A percentile compares a stretch with the other conserved stretches of the same genome.
Evolutionary conservation across 208 protist species (phyloP).

Genomic region (Acanthamoeba castellanii): DNA sequence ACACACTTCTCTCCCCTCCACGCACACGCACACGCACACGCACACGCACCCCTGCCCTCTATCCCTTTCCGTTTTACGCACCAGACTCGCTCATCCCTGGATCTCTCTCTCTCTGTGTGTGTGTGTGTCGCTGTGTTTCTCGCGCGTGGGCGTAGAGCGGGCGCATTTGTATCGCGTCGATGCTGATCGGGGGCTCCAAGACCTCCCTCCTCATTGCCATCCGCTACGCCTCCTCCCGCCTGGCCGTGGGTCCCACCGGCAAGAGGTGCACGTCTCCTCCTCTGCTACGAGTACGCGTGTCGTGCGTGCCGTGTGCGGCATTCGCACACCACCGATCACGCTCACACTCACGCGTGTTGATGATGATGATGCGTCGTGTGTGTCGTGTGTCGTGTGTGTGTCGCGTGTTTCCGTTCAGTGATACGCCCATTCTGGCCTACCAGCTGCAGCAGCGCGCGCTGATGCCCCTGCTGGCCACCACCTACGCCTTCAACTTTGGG

Average conservation of each 20-base stretch:
- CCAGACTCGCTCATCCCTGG: too few relatives aligned
- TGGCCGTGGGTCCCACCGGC: slow-evolving; percentile 75
- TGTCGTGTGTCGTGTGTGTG: neutral
- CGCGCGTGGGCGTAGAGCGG: neutral
- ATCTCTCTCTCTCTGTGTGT: too few relatives aligned
- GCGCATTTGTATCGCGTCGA: slow-evolving; percentile 10
- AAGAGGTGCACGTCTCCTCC: slow-evolving; percentile 23
- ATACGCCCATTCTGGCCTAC: slow-evolving; percentile 83
- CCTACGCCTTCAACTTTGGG: slow-evolving; percentile 81
- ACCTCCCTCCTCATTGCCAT: slow-evolving; percentile 75
- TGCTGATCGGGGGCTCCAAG: slow-evolving; percentile 56
- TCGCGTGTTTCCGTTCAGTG: neutral
- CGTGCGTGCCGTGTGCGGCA: too few relatives aligned
- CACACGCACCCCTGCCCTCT: too few relatives aligned
- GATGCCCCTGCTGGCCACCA: slow-evolving; percentile 81
- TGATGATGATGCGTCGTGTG: neutral
- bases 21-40: too few relatives aligned
- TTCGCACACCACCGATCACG: neutral
- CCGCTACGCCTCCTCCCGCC: slow-evolving; percentile 74
- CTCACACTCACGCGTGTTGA: neutral
- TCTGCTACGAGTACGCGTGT: neutral
- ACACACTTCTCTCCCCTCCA: too few relatives aligned
- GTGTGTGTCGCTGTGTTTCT: too few relatives aligned
- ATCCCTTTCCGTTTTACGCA: too few relatives aligned
- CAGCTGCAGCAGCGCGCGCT: slow-evolving; percentile 83